Evolutionary conservation across 2,329 filamentous ascomycete species (phyloP).

Genomic region (Bretziella fagacearum): DNA sequence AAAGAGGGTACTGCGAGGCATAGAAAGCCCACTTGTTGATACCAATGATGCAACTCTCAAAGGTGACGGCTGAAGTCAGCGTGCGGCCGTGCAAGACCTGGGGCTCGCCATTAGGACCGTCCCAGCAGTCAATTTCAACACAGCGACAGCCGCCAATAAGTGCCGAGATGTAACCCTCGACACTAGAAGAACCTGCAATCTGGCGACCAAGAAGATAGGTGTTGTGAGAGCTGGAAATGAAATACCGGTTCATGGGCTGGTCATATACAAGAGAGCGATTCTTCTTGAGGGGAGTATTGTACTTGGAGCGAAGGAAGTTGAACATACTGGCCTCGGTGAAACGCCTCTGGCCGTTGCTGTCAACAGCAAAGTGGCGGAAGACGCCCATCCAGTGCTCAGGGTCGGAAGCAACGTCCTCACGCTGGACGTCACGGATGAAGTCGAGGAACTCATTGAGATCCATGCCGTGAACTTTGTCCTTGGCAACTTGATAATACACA

Average conservation of each 20-base stretch:
- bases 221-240: slow-evolving; percentile 96
- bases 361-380: slow-evolving; percentile 48
- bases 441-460: slow-evolving; percentile 54
- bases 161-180: slow-evolving; percentile 85
- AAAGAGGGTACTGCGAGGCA: slow-evolving; percentile 73
- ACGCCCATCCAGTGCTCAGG: slow-evolving; percentile 47
- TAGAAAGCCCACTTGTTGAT: slow-evolving; percentile 91
- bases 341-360: slow-evolving; percentile 19
- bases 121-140: slow-evolving; percentile 96
- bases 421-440: slow-evolving; percentile 60
- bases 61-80: slow-evolving; percentile 73
- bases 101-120: slow-evolving; percentile 72
- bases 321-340: slow-evolving; percentile 68
- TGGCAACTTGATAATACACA: slow-evolving; percentile 39
- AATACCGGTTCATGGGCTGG: slow-evolving; percentile 87
- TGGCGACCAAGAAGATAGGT: slow-evolving; percentile 89
- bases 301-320: slow-evolving; percentile 55
- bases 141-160: slow-evolving; percentile 82
- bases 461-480: slow-evolving; percentile 41
- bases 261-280: slow-evolving; percentile 50
- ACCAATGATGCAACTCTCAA: slow-evolving; percentile 78
- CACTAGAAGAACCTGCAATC: slow-evolving; percentile 74
- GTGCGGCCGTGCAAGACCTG: slow-evolving; percentile 84
- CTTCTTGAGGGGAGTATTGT: slow-evolving; percentile 52
- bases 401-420: slow-evolving; percentile 51